These are phyloP conservation scores for Colletotrichum trifolii DNA, from an alignment of 2,329 filamentous ascomycete species.

Conservation along the genomic window DNA sequence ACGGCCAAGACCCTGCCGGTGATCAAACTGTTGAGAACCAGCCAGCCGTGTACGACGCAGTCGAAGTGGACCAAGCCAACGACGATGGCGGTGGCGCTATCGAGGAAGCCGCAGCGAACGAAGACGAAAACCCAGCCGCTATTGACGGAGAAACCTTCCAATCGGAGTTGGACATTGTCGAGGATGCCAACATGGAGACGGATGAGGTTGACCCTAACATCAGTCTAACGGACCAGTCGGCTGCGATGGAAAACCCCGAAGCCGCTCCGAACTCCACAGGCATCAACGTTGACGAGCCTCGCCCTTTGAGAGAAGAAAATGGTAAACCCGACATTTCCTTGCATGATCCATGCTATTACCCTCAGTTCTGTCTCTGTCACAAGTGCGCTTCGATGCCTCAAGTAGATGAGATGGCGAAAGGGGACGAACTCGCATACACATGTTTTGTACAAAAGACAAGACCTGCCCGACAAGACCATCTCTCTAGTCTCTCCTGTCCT, in stretches of 20 bases:
- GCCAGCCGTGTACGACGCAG: no score
- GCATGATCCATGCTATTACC: slow-evolving; percentile 22
- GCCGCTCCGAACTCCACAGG: no score
- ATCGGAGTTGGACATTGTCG: no score
- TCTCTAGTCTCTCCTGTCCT: neutral
- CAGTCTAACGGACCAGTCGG: slow-evolving; percentile 14
- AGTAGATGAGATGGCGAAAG: slow-evolving; percentile 25
- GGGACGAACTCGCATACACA: slow-evolving; percentile 23
- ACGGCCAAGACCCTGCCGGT: neutral
- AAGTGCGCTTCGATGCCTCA: slow-evolving; percentile 12
- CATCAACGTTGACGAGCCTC: no score
- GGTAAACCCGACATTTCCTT: slow-evolving; percentile 32
- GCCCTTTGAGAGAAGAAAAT: neutral
- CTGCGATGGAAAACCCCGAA: slow-evolving; percentile 9
- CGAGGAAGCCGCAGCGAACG: no score
- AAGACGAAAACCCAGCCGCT: no score
- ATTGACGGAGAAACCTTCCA: no score
- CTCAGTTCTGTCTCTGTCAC: slow-evolving; percentile 31
- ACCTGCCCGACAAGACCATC: neutral
- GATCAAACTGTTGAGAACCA: no score
- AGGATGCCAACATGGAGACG: no score
- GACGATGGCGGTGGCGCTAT: no score
- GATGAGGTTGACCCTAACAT: no score
- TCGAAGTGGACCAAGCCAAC: no score
- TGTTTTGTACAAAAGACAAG: slow-evolving; percentile 18